Base-by-base conservation (phyloP, 257 asterid genomes). In the Nicotiana undulata region DNA sequence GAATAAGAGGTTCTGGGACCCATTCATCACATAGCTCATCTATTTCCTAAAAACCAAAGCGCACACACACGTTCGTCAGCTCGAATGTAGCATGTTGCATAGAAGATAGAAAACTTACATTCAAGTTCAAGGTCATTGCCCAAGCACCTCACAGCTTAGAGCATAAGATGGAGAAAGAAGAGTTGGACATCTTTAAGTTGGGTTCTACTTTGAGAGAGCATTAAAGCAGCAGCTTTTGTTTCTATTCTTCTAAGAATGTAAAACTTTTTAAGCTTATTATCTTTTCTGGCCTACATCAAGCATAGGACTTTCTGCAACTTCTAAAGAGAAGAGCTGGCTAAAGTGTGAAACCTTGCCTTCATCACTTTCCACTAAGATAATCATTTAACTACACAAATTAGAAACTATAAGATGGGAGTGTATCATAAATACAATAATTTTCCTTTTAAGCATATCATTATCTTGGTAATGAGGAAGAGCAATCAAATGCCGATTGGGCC, bases 1-100 rank as follows among this genome's bases (percentile, higher is more conserved):
- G 97, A 86, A 92, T 94, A 77, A 94, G 91, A 65, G 98, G 84
- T 86, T 94, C 98, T 12, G 98, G 98, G 80, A 86, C 93, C 98
- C 98, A 94, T 83, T 94, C 98, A 81, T 89, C 95, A 86, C 98
- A 94, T 70, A 95, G 85, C 84, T 95, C 99, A 83, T 95, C 99
- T 79, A 95, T 91, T 92, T 95, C 99, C 99, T 95, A 85, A 84
- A 90, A 64, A 82, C 31, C 76, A 83, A 59, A 76, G 77, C 85
- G 82, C n/a, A 28, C 68, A 84, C 4, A 29, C 32, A 29, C 78
- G n/a, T 66, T 5, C 17, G 79, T 75, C 83, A 85, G 77, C 65
- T 74, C 77, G 34, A 28, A 63, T 26, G 80, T 77, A 72, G 40
- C 78, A 72, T 24, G 78, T 34, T 72, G 58, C 49, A 77, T 65